Conservation (phyloP, 2,329 filamentous ascomycete genomes). For the Calycina herbarum region DNA sequence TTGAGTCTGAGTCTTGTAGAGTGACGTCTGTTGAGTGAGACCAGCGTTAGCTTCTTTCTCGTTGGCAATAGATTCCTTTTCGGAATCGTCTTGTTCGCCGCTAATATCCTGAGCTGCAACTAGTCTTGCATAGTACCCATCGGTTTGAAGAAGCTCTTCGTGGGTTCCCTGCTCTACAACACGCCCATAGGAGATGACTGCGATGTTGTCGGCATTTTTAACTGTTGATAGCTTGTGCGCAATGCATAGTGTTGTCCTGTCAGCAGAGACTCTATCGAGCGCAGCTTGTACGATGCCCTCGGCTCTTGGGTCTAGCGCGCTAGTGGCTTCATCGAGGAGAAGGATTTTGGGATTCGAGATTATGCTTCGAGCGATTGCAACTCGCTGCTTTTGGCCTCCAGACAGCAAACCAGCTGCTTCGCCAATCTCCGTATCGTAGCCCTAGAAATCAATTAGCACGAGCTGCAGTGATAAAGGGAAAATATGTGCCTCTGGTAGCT, state of each 20-base stretch:
- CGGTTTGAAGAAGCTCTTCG: slow-evolving; percentile 66
- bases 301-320: slow-evolving; percentile 48
- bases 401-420: slow-evolving; percentile 74
- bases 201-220: slow-evolving; percentile 74
- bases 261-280: slow-evolving; percentile 51
- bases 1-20: not conserved
- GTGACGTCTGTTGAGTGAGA: slow-evolving; percentile 54
- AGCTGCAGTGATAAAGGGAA: no score
- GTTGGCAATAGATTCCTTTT: slow-evolving; percentile 19
- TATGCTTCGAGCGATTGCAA: slow-evolving; percentile 58
- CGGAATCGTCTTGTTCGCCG: not conserved
- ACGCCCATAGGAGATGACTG: slow-evolving; percentile 71
- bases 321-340: slow-evolving; percentile 69
- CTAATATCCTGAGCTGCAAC: slow-evolving; percentile 61
- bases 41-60: slow-evolving; percentile 59
- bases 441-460: slow-evolving; percentile 34
- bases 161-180: slow-evolving; percentile 76
- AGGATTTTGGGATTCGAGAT: slow-evolving; percentile 66
- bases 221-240: slow-evolving; percentile 70
- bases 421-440: slow-evolving; percentile 52
- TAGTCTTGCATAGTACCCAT: slow-evolving; percentile 69
- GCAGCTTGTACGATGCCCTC: slow-evolving; percentile 53
- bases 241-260: slow-evolving; percentile 62
- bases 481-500: slow-evolving; percentile 41
- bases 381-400: slow-evolving; percentile 52